phyloP scores from a whole-genome alignment of 179 eudicot genomes.

The Spinacia oleracea region DNA sequence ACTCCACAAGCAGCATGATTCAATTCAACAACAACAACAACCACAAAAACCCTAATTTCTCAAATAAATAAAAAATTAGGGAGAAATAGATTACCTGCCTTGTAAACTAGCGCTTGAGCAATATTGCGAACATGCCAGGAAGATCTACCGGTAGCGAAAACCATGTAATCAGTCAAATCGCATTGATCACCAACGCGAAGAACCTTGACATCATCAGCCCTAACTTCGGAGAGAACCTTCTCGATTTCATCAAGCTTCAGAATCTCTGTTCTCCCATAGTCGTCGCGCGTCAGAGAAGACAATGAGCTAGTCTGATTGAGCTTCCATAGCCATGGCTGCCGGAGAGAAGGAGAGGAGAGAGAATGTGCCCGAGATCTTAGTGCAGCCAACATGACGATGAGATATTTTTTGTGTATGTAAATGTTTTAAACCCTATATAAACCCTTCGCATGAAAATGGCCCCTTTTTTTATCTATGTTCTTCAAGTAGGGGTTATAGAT shows the following conservation, averaged over 20 bases:
- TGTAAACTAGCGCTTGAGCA: slow-evolving; percentile 71
- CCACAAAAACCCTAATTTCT: not conserved
- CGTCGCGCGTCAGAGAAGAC: slow-evolving; percentile 31
- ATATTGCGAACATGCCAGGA: slow-evolving; percentile 92
- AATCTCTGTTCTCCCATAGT: slow-evolving; percentile 41
- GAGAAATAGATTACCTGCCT: slow-evolving; percentile 37
- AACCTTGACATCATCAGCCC: slow-evolving; percentile 70
- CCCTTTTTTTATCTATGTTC: no score
- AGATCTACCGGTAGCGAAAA: slow-evolving; percentile 83
- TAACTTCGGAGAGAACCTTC: slow-evolving; percentile 67
- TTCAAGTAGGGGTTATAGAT: no score
- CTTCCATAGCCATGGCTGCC: slow-evolving; percentile 26
- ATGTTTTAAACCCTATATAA: slow-evolving; percentile 20
- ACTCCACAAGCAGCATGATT: not conserved
- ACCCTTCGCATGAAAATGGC: not conserved
- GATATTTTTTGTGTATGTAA: not conserved
- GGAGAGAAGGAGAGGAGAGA: slow-evolving; percentile 21
- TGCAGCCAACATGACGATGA: slow-evolving; percentile 36
- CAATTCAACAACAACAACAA: not conserved
- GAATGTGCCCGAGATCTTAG: slow-evolving; percentile 35
- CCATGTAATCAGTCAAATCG: slow-evolving; percentile 81
- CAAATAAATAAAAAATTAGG: not conserved
- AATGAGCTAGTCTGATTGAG: slow-evolving; percentile 14
- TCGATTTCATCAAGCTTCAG: slow-evolving; percentile 72
- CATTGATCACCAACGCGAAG: slow-evolving; percentile 49